Base-by-base conservation (phyloP, 805 yeast genomes). In the Sungouiozyma intestinalis region DNA sequence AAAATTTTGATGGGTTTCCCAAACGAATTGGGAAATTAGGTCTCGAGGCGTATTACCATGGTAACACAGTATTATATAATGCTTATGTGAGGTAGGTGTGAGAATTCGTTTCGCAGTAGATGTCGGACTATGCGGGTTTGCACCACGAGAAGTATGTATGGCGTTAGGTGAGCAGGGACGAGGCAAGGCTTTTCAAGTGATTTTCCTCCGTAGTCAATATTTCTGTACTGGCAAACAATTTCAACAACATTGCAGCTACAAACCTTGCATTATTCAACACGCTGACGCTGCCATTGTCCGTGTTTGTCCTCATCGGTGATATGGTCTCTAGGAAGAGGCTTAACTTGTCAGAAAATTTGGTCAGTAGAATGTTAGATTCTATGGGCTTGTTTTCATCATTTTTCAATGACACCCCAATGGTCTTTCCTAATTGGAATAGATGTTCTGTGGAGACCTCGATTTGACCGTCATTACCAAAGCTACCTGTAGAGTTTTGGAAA, bases 341-440 rank as follows among this genome's bases (percentile, higher is more conserved):
- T 3, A 58, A 18, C 19, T 51, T 42, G 2, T 27, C 27, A 5
- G 39, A 21, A 35, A 49, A 44, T 16, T 47, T 24, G 1, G 32
- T 40, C 13, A 57, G 43, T 14, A 56, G 20, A 11, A 45, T n/a
- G 35, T 48, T 47, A 3, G 36, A 20, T 4, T 35, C 29, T 6
- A 29, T 39, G 2, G 31, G 35, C 2, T 33, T 34, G 1, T 29
- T 17, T 2, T 44, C 48, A 19, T 42, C 39, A 32, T 53, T 49
- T 31, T 44, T 51, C 13, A 60, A 44, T 21, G 51, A 57, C 17
- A 61, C 47, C 14, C 65, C 64, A 9, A 58, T 39, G 1, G 64
- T 53, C 42, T 60, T 60, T 4, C 54, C 50, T 11, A 61, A 38
- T 43, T 58, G 62, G 45, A 58, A 61, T 32, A 57, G 35, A 16